Evolutionary conservation across 2,329 filamentous ascomycete species (phyloP), one percentile per base, ranked within the genome.

Genomic region (Sporothrix brasiliensis): DNA sequence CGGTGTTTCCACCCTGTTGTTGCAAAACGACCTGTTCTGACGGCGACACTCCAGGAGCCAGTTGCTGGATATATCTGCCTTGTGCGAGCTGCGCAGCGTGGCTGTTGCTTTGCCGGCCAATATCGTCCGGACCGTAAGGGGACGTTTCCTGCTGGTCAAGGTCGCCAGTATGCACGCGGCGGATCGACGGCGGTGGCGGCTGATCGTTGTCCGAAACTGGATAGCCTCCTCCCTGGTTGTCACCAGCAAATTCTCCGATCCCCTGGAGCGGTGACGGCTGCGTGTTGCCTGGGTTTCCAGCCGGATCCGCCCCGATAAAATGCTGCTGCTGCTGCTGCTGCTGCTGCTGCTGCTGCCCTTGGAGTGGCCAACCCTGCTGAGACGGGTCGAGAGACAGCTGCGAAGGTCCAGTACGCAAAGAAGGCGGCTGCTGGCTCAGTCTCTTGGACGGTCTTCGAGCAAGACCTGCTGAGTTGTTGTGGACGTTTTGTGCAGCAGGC

Each of bases 401-500:
- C 54, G 79, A 79, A 71, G 79, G 75, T 73, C 78, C 80, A 49
- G 83, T 83, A 76, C 81, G 81, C 73, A 84, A 74, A 75, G 79
- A 76, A 74, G 80, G 77, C 27, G 82, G 80, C 70, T 78, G 78
- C 73, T 84, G 82, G 82, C 85, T 85, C 77, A 85, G 79, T 76
- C 86, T 83, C 80, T 87, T 88, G 58, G 88, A 89, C 44, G 84
- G 82, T 74, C 85, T 82, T 73, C 86, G 86, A 74, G 79, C 81
- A 63, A 88, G 78, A 67, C 83, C 82, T 63, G 79, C 74, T 71
- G 80, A 81, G 75, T 84, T 85, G 76, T 85, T 84, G 81, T 86
- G 84, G 68, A 80, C 77, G 72, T 75, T 75, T 70, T 80, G 77
- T 72, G 75, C 71, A 47, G 73, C 66, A 11, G 67, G 69, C 41